These are phyloP conservation scores for Nemania sp. DNA, from an alignment of 2,329 filamentous ascomycete species.

Conservation along the genomic window DNA sequence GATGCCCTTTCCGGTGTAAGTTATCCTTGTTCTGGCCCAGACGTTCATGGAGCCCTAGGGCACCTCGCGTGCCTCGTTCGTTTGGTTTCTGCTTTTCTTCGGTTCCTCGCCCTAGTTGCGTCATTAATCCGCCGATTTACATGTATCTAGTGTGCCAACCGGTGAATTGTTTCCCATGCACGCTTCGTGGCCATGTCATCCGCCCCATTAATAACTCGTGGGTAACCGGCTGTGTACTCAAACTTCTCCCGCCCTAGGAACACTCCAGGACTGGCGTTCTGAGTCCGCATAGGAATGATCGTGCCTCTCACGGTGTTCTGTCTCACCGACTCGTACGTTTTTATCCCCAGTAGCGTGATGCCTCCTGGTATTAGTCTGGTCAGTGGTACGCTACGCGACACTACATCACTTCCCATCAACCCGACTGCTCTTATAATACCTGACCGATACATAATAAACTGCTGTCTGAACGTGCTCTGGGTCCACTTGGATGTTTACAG, in stretches of 20 bases:
- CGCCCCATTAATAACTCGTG: conserved; percentile 44
- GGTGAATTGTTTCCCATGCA: conserved; percentile 48
- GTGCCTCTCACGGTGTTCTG: conserved; percentile 25
- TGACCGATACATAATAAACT: conserved; percentile 39
- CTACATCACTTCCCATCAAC: conserved; percentile 31
- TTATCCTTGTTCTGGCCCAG: conserved; percentile 31
- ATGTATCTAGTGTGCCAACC: conserved; percentile 37
- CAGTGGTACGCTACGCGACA: conserved; percentile 37
- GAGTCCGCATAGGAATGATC: conserved; percentile 12
- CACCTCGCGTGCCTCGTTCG: conserved; percentile 30
- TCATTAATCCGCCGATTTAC: conserved; percentile 38
- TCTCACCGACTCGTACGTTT: conserved; percentile 35
- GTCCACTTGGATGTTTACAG: conserved; percentile 37
- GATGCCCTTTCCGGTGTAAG: conserved; percentile 29
- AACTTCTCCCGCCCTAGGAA: conserved; percentile 23
- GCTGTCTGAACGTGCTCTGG: conserved; percentile 37
- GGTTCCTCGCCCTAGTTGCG: conserved; percentile 37
- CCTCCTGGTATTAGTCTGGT: conserved; percentile 33
- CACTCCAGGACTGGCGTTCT: conserved; percentile 8
- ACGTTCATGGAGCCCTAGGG: conserved; percentile 31
- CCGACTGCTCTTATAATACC: conserved; percentile 38
- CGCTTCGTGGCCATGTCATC: conserved; percentile 49
- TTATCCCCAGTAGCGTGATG: conserved; percentile 26
- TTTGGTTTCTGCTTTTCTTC: conserved; percentile 33
- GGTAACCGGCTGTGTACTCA: conserved; percentile 38